Evolutionary conservation across 768 basidiomycete species (phyloP).

Genomic region (Gymnopilus dilepis): DNA sequence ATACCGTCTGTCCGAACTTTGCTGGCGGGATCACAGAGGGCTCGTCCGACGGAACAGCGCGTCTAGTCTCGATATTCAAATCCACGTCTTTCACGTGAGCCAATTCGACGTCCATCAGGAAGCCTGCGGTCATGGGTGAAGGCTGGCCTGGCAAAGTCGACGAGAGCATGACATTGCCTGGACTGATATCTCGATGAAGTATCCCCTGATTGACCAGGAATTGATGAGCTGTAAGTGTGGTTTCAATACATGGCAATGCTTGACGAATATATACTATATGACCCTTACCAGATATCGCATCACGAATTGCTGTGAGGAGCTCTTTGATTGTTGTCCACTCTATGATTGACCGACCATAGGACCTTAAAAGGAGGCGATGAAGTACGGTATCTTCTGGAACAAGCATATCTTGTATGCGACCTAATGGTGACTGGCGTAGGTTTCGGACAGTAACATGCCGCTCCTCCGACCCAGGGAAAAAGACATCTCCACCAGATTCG

Average conservation of each 20-base stretch:
- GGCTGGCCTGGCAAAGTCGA: background rate
- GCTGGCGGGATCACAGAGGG: too few species aligned
- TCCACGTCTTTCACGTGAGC: background rate
- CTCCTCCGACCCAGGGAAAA: background rate
- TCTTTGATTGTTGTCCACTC: background rate
- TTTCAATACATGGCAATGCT: background rate
- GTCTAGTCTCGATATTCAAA: too few species aligned
- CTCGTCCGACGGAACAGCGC: too few species aligned
- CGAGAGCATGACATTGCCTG: constrained; percentile 4
- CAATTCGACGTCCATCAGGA: constrained; percentile 6
- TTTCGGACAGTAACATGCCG: background rate
- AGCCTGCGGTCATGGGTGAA: background rate
- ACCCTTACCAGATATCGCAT: background rate
- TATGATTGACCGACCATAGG: constrained; percentile 5
- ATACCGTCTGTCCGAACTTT: too few species aligned
- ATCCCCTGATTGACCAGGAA: background rate
- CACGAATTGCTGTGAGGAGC: background rate
- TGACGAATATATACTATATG: background rate
- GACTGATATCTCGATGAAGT: constrained; percentile 1
- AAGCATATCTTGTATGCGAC: too few species aligned
- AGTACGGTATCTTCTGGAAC: background rate
- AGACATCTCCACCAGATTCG: background rate
- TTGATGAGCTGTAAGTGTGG: background rate
- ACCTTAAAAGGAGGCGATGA: background rate
- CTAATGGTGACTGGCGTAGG: background rate